Base-by-base conservation (phyloP, 1,139 yeast species). In the Hemisphaericaspora xylanilytica region DNA sequence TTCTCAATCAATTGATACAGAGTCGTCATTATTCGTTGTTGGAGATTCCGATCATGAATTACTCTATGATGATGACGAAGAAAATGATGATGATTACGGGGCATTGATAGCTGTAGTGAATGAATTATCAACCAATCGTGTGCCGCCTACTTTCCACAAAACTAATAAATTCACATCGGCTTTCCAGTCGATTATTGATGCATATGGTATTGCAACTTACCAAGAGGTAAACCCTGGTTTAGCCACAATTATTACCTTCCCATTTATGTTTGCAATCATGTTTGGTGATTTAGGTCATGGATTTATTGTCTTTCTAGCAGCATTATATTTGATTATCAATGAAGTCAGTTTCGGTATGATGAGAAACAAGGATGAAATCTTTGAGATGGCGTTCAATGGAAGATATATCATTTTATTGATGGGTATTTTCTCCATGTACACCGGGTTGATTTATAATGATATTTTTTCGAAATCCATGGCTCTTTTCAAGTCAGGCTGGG, bases 231-330 rank as follows among this genome's bases (percentile, higher is more conserved):
- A 92, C 55, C 97, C 98, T 2, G 97, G 96, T 40, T 72, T 92
- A 48, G 95, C 98, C 4, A 87, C 99, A 0, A 78, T 90, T 35
- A 85, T 92, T 26, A 92, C 99, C 0, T 92, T 92, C 67, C 99
- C 99, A 11, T 92, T 94, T 63, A 88, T 92, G 96, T 92, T 92
- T 70, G 97, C 98, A 27, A 86, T 94, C 51, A 92, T 92, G 99
- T 92, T 92, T 73, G 99, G 98, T 63, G 99, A 92, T 66, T 65
- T 90, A 45, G 99, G 99, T 3, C 99, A 92, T 61, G 98, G 98
- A 13, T 69, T 88, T 39, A 76, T 94, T 44, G 71, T 94, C 52
- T 68, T 81, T 33, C 61, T 87, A 47, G 90, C 86, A 9, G 95
- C 95, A 7, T 59, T 80, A 25, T 70, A 72, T 32, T 67, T 92